Percentiles rank a stretch among this genome's conserved stretches.
These are phyloP conservation scores for Anisogramma anomala DNA, from an alignment of 2,329 filamentous ascomycete genomes.

Conservation along the genomic window DNA sequence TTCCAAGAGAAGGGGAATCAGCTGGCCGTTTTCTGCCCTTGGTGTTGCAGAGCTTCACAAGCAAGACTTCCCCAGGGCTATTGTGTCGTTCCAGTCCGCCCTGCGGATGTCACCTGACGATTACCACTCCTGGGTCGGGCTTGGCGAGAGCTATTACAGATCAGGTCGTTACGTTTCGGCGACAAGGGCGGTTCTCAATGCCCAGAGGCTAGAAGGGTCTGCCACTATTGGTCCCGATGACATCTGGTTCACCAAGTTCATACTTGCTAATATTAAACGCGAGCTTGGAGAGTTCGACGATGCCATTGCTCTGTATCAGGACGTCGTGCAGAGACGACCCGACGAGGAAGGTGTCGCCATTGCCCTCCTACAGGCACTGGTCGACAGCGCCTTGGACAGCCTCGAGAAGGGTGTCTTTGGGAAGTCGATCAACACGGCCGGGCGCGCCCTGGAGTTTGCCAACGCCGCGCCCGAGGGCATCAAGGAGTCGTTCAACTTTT, in stretches of 20 bases:
- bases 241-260: slow-evolving; percentile 92
- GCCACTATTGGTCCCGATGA: slow-evolving; percentile 47
- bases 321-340: slow-evolving; percentile 56
- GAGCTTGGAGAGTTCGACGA: slow-evolving; percentile 85
- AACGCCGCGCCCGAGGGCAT: slow-evolving; percentile 47
- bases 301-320: slow-evolving; percentile 64
- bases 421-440: slow-evolving; percentile 61
- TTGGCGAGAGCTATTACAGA: slow-evolving; percentile 95
- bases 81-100: slow-evolving; percentile 84
- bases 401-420: slow-evolving; percentile 80
- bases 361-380: slow-evolving; percentile 75
- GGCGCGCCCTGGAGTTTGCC: slow-evolving; percentile 58
- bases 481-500: slow-evolving; percentile 75
- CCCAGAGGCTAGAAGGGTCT: slow-evolving; percentile 54
- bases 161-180: slow-evolving; percentile 92
- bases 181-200: slow-evolving; percentile 78
- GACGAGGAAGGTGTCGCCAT: slow-evolving; percentile 78
- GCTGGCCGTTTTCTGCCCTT: slow-evolving; percentile 90
- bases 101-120: slow-evolving; percentile 72
- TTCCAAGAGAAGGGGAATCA: slow-evolving; percentile 83
- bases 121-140: slow-evolving; percentile 90
- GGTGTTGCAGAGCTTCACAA: slow-evolving; percentile 92
- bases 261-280: slow-evolving; percentile 88
- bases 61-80: slow-evolving; percentile 77
- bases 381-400: slow-evolving; percentile 67